phyloP scores from a whole-genome alignment of 2,329 filamentous ascomycete species.

The Cladophialophora chaetospira region DNA sequence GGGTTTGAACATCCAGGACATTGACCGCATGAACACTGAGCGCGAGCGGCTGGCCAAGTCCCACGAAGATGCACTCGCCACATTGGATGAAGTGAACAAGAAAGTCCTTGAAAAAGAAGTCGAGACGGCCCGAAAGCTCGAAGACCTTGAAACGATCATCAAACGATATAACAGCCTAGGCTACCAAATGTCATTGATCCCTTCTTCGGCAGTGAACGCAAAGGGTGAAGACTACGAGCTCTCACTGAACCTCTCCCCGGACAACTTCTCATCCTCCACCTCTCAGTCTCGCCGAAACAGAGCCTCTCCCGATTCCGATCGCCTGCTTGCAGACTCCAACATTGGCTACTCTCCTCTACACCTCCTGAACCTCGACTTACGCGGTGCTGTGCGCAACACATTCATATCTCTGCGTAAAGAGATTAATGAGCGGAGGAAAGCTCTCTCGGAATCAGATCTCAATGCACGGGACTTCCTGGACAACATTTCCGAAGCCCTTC shows the following conservation, averaged over 20 bases:
- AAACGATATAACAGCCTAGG: slow-evolving; percentile 92
- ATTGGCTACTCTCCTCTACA: slow-evolving; percentile 90
- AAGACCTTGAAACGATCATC: slow-evolving; percentile 87
- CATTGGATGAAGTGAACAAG: slow-evolving; percentile 82
- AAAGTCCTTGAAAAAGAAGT: slow-evolving; percentile 81
- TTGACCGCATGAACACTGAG: slow-evolving; percentile 97
- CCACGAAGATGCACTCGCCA: slow-evolving; percentile 72
- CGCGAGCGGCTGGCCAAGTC: slow-evolving; percentile 89
- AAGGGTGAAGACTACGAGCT: slow-evolving; percentile 85
- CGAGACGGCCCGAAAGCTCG: slow-evolving; percentile 82
- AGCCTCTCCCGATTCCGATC: slow-evolving; percentile 62
- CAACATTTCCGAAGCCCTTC: slow-evolving; percentile 93
- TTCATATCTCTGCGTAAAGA: slow-evolving; percentile 81
- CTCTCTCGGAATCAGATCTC: slow-evolving; percentile 85
- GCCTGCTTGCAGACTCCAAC: slow-evolving; percentile 76
- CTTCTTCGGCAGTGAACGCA: slow-evolving; percentile 78
- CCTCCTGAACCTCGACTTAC: slow-evolving; percentile 84
- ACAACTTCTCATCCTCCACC: slow-evolving; percentile 39
- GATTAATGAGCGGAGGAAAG: slow-evolving; percentile 82
- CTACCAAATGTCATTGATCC: slow-evolving; percentile 91
- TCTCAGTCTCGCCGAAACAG: slow-evolving; percentile 19
- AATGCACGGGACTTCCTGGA: slow-evolving; percentile 92
- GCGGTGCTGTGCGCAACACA: slow-evolving; percentile 76
- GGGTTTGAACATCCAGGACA: slow-evolving; percentile 95
- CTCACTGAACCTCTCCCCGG: slow-evolving; percentile 67